Evolutionary conservation across 306 rosid genomes (phyloP).

Genomic region (Alnus rubra): DNA sequence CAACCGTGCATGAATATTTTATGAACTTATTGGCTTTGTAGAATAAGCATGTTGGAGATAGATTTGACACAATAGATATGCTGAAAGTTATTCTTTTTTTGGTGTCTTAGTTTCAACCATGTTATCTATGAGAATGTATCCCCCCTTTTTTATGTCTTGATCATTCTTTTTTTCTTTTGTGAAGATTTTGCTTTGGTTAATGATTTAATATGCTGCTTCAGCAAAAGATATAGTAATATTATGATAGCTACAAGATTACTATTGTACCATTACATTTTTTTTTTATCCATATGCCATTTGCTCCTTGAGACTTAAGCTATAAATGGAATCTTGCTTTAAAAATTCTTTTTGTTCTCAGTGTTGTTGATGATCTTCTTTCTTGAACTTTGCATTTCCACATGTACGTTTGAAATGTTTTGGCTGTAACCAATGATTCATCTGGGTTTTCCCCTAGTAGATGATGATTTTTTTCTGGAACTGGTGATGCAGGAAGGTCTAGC

Average conservation of each 20-base stretch:
- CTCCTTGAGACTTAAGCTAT: not conserved
- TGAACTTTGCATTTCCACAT: not conserved
- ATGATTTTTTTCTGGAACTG: slow-evolving; percentile 31
- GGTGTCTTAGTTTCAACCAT: not conserved
- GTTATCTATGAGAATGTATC: not conserved
- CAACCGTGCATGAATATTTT: not conserved
- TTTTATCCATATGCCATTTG: not conserved
- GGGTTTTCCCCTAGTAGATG: slow-evolving; percentile 28
- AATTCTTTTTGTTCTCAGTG: not conserved
- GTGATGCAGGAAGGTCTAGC: slow-evolving; percentile 92
- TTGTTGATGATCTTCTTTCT: not conserved
- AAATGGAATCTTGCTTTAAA: not conserved
- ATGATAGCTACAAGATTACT: not conserved
- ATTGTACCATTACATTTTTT: not conserved
- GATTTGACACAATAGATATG: not conserved
- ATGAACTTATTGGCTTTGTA: not conserved
- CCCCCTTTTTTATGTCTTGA: not conserved
- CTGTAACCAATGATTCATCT: slow-evolving; percentile 3
- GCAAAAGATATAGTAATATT: not conserved
- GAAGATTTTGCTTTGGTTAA: not conserved
- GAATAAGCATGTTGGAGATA: not conserved
- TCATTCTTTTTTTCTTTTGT: too few relatives aligned
- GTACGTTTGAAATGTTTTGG: not conserved
- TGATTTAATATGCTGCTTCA: not conserved
- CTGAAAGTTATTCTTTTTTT: not conserved